phyloP scores from a whole-genome alignment of 2,329 filamentous ascomycete genomes.

The Coniochaeta sp. region DNA sequence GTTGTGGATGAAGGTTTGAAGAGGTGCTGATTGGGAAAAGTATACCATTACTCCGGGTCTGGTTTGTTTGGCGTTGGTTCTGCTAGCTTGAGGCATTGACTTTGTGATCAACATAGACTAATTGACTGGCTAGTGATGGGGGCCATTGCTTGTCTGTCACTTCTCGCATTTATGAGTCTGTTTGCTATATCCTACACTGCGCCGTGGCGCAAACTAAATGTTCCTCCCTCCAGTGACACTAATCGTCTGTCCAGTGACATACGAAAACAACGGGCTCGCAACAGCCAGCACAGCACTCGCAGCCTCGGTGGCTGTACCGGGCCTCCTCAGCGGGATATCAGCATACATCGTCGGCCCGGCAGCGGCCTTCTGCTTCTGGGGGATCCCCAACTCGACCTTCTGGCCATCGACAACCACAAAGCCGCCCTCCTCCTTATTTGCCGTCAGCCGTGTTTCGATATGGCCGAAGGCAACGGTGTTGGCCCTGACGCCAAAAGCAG shows the following conservation, averaged over 20 bases:
- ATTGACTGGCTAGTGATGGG: not conserved
- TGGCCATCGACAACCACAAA: constrained; percentile 72
- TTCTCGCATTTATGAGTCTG: not conserved
- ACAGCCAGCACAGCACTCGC: constrained; percentile 71
- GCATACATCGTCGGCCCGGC: constrained; percentile 37
- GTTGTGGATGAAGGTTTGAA: constrained; percentile 64
- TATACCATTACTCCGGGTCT: not conserved
- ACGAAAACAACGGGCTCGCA: constrained; percentile 73
- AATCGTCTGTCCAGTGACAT: constrained; percentile 81
- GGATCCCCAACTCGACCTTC: constrained; percentile 69
- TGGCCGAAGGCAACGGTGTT: constrained; percentile 83
- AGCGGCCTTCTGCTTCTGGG: constrained; percentile 45
- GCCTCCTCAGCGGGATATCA: constrained; percentile 72
- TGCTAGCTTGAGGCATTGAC: not conserved
- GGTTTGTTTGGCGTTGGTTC: not conserved
- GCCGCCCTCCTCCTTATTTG: constrained; percentile 75
- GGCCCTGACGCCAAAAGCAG: constrained; percentile 69
- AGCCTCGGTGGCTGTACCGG: constrained; percentile 73
- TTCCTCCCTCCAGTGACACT: constrained; percentile 73
- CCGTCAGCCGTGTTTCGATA: constrained; percentile 73
- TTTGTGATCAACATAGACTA: not conserved
- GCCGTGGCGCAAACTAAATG: constrained; percentile 31
- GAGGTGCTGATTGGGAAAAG: constrained; percentile 1
- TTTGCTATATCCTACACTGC: not conserved
- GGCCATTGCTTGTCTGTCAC: not conserved